These are phyloP conservation scores for Acer campestre DNA, from an alignment of 345 rosid genomes.

Conservation along the genomic window DNA sequence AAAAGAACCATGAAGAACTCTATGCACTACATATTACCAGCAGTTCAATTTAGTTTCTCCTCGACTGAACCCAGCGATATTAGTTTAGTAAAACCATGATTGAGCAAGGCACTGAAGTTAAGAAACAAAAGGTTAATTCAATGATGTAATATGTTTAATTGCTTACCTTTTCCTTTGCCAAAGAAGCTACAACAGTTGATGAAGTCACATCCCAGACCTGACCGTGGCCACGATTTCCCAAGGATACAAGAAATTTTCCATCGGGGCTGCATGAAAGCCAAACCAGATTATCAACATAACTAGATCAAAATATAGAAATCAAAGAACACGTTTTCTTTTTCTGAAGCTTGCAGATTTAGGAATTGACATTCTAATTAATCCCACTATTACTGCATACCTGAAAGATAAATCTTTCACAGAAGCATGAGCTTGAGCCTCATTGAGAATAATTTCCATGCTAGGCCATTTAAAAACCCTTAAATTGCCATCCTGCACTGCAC, in stretches of 20 bases:
- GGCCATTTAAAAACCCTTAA: constrained; percentile 93
- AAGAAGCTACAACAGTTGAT: constrained; percentile 55
- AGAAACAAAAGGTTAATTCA: background rate
- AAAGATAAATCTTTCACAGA: constrained; percentile 70
- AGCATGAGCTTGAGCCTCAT: constrained; percentile 67
- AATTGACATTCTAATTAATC: constrained; percentile 17
- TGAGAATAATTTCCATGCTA: constrained; percentile 63
- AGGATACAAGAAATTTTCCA: constrained; percentile 80
- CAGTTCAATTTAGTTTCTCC: background rate
- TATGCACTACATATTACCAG: background rate
- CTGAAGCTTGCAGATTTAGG: constrained; percentile 13
- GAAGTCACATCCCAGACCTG: constrained; percentile 85
- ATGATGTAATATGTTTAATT: background rate
- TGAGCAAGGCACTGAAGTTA: background rate
- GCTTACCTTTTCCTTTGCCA: constrained; percentile 71
- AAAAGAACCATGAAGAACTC: background rate
- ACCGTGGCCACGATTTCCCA: constrained; percentile 71
- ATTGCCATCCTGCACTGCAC: constrained; percentile 86
- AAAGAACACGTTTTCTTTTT: background rate
- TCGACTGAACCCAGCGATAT: background rate
- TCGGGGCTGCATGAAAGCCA: constrained; percentile 57
- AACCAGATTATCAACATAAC: constrained; percentile 23
- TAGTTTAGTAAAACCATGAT: background rate
- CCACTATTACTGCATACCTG: constrained; percentile 50
- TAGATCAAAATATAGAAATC: constrained; percentile 5